Percentiles rank a stretch among this genome's conserved stretches.
These are phyloP conservation scores for Castanea sativa DNA, from an alignment of 306 rosid species.

Conservation along the genomic window DNA sequence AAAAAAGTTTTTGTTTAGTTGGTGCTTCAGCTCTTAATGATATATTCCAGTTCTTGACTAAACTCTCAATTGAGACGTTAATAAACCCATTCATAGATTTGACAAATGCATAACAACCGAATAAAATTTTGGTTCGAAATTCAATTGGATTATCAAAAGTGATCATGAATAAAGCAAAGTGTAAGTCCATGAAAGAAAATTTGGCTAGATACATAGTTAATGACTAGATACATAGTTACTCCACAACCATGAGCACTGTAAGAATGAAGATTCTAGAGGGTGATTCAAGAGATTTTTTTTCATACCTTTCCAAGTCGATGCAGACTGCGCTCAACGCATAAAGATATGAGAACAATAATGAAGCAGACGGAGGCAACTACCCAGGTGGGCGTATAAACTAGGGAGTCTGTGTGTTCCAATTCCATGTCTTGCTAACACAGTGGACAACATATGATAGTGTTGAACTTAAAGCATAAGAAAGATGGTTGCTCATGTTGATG, in stretches of 20 bases:
- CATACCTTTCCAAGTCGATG: constrained; percentile 46
- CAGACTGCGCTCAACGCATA: constrained; percentile 40
- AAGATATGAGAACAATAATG: constrained; percentile 46
- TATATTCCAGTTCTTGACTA: too few relatives aligned
- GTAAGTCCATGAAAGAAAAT: neutral
- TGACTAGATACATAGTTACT: neutral
- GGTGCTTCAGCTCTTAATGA: too few relatives aligned
- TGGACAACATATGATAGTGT: too few relatives aligned
- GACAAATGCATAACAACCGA: too few relatives aligned
- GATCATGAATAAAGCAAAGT: neutral
- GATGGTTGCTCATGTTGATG: neutral
- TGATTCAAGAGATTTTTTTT: too few relatives aligned
- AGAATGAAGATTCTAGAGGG: neutral
- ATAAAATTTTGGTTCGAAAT: too few relatives aligned
- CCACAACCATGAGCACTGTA: neutral
- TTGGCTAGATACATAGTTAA: too few relatives aligned
- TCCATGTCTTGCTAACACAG: too few relatives aligned
- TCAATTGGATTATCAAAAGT: neutral
- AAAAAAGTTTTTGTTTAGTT: too few relatives aligned
- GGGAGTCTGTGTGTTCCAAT: constrained; percentile 6
- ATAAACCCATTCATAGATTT: too few relatives aligned
- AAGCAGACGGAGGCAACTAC: constrained; percentile 41
- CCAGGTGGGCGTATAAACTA: constrained; percentile 50
- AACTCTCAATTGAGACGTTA: too few relatives aligned
- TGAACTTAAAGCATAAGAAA: too few relatives aligned